phyloP scores from a whole-genome alignment of 2,329 filamentous ascomycete species.

The Pyrenophora teres region DNA sequence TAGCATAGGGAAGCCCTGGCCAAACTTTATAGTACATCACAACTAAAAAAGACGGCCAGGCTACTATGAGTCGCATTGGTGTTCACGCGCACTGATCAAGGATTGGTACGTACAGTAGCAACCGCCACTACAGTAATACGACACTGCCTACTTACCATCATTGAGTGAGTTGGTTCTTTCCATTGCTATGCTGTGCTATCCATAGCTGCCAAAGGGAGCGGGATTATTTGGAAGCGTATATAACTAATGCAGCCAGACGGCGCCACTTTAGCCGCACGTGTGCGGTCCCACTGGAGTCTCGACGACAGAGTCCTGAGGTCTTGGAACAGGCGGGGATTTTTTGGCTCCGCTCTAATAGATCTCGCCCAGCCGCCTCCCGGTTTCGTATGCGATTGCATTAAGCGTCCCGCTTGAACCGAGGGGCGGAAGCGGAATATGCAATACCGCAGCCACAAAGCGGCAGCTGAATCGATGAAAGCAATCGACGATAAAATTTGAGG shows the following conservation, averaged over 20 bases:
- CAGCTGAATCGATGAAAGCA: neutral
- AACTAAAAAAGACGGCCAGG: too few relatives aligned
- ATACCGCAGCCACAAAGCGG: neutral
- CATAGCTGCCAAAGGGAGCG: too few relatives aligned
- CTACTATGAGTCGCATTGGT: too few relatives aligned
- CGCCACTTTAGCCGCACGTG: neutral
- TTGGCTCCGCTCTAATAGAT: conserved; percentile 9
- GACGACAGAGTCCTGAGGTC: neutral
- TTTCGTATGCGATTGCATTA: conserved; percentile 4
- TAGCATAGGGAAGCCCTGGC: neutral
- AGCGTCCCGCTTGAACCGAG: conserved; percentile 11
- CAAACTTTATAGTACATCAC: too few relatives aligned
- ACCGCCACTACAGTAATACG: too few relatives aligned
- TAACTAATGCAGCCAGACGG: neutral
- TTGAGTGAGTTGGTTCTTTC: neutral
- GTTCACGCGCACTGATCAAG: too few relatives aligned
- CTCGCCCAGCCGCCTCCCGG: conserved; percentile 20
- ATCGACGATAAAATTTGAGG: neutral
- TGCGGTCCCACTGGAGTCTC: neutral
- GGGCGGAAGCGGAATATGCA: neutral
- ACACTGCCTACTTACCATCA: neutral
- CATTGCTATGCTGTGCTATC: too few relatives aligned
- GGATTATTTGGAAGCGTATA: too few relatives aligned
- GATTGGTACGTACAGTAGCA: too few relatives aligned
- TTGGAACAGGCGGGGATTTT: neutral